Evolutionary conservation across 257 asterid species (phyloP), one percentile per base, ranked within the genome.

Genomic region (Cynanchum wilfordii): DNA sequence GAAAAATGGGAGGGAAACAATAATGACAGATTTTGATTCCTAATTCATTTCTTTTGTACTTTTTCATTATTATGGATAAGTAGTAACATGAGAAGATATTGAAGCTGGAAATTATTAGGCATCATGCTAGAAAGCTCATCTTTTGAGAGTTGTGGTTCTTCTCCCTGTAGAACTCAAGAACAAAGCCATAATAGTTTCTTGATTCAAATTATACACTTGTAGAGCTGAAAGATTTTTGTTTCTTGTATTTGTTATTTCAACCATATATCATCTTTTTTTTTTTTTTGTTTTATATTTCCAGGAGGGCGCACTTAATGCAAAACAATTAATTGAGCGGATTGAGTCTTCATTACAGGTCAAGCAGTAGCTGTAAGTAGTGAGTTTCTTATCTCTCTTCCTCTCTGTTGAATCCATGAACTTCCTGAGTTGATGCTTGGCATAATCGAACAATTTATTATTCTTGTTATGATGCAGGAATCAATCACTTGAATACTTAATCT

Each of bases 301-400:
- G 98, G 98, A 90, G 86, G 98, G 98, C 66, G 98, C 98, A 27
- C 42, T 88, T 80, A 70, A 79, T 69, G 96, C 90, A 25, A 90
- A 86, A 62, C 87, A 81, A 78, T 89, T 93, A 70, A 79, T 89
- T 68, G 80, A 90, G 75, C 88, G 91, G 49, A 82, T 93, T 51
- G 94, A 90, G 79, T 66, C 89, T 76, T 85, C 97, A 20, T 83
- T 93, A 4, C 80, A 89, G 84, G 95, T 77, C 51, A 77, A 87
- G 84, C 86, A 90, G 89, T 88, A 92, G 87, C 45, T 16, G 57
- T 8, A 29, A 55, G 51, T 69, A 27, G 42, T 30, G 50, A 38
- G 71, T 52, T 49, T 68, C 66, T 70, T 42, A 11, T 19, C 12
- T 68, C 24, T n/a, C 66, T 15, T 9, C n/a, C 42, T 13, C 27